Conservation (phyloP, 768 basidiomycete genomes). For the Boletus fagicola region DNA sequence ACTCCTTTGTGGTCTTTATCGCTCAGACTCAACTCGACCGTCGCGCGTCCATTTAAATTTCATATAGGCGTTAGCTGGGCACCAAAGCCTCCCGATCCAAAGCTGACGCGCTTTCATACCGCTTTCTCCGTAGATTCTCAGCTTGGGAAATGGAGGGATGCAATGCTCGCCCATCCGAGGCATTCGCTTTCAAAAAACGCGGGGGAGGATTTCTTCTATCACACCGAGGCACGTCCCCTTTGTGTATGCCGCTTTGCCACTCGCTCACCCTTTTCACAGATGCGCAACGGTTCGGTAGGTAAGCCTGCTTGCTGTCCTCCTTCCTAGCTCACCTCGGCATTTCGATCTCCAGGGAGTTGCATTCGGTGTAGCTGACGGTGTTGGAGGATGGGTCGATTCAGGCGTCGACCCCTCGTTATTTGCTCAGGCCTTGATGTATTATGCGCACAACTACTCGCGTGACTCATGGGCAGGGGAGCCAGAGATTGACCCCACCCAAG, state of each 20-base stretch:
- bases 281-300: slow-evolving; percentile 78
- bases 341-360: slow-evolving; percentile 56
- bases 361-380: slow-evolving; percentile 88
- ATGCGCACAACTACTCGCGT: slow-evolving; percentile 69
- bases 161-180: slow-evolving; percentile 50
- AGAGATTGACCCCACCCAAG: slow-evolving; percentile 73
- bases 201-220: slow-evolving; percentile 64
- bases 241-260: neutral
- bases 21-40: slow-evolving; percentile 21
- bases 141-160: slow-evolving; percentile 70
- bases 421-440: slow-evolving; percentile 89
- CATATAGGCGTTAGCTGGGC: slow-evolving; percentile 79
- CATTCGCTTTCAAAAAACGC: slow-evolving; percentile 38
- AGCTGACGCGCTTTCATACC: slow-evolving; percentile 32
- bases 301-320: slow-evolving; percentile 8
- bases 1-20: neutral
- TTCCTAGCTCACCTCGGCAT: slow-evolving; percentile 26
- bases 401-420: slow-evolving; percentile 88
- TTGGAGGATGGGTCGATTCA: slow-evolving; percentile 85
- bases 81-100: slow-evolving; percentile 56
- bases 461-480: slow-evolving; percentile 82
- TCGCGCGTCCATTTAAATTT: slow-evolving; percentile 60
- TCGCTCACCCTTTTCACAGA: slow-evolving; percentile 41
- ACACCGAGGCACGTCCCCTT: slow-evolving; percentile 57
- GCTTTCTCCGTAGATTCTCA: slow-evolving; percentile 59